Conservation (phyloP, 495 filamentous ascomycete genomes). For the Penicillium verhagenii region DNA sequence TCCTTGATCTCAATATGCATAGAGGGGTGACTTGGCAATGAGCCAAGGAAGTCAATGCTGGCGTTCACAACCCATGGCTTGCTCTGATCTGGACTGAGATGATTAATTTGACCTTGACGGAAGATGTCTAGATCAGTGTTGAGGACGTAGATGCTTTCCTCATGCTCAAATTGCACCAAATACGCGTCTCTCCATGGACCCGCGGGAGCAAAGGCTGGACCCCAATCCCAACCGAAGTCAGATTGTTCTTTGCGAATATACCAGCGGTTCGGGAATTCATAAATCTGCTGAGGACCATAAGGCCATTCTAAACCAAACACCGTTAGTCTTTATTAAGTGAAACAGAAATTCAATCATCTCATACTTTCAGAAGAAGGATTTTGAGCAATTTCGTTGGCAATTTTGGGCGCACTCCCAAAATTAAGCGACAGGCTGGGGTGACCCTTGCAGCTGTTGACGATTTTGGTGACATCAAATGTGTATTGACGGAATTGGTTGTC, state of each 20-base stretch:
- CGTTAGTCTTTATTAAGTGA: constrained; percentile 8
- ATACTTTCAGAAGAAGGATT: constrained; percentile 52
- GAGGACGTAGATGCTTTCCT: constrained; percentile 48
- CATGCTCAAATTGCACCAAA: constrained; percentile 50
- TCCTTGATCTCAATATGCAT: constrained; percentile 58
- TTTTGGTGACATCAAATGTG: constrained; percentile 60
- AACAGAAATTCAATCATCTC: not conserved
- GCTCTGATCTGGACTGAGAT: constrained; percentile 57
- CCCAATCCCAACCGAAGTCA: constrained; percentile 74
- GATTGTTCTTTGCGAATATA: constrained; percentile 69
- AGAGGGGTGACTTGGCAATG: constrained; percentile 43
- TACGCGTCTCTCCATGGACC: constrained; percentile 67
- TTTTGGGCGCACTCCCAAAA: constrained; percentile 57
- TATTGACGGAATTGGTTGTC: constrained; percentile 75
- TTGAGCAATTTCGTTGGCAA: constrained; percentile 53
- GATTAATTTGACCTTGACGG: constrained; percentile 59
- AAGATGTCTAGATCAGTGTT: constrained; percentile 63
- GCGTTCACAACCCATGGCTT: constrained; percentile 69
- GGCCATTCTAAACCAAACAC: constrained; percentile 41
- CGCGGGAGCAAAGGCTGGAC: constrained; percentile 63
- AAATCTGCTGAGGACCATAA: constrained; percentile 36
- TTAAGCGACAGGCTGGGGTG: constrained; percentile 47
- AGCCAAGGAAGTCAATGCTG: constrained; percentile 62
- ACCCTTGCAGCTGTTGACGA: constrained; percentile 44
- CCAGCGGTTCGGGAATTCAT: constrained; percentile 54